Evolutionary conservation across 148 eudicot species (phyloP), one percentile per base, ranked within the genome.

Genomic region (Polygonum maritimum): DNA sequence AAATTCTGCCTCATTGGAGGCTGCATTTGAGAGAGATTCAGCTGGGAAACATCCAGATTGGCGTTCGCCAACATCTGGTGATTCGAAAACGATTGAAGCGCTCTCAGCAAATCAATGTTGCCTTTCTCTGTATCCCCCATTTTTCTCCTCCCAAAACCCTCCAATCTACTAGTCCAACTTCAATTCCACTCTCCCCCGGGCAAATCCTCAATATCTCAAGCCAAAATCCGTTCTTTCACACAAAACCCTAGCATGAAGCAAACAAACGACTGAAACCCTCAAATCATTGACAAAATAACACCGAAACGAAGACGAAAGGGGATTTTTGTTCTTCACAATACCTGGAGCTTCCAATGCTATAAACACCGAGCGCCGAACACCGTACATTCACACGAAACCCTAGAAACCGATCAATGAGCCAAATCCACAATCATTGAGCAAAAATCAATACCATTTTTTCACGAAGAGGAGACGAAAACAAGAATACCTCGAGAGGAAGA

Each of bases 31-130:
- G 91, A 82, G 39, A 84, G 70, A 57, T 78, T 90, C 36, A 83
- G 83, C 75, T 94, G 97, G 48, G 98, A 90, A 12, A 89, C 85
- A 76, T 90, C 97, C 4, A 90, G 80, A 76, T 88, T 90, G 45
- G 86, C 88, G 65, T 73, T 76, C 9, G 84, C 38, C 51, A 81
- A 35, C 18, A 79, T 62, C 48, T 76, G 84, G 38, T 86, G 90
- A 71, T 80, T 87, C 11, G 83, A 78, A 22, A 84, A 71, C 72
- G 39, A 26, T 78, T 71, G 80, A 9, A 72, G 33, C 6, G 45
- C 38, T 41, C 74, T 75, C 44, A 72, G 74, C 60, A 78, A 72
- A 60, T 78, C 79, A 44, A 77, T 69, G 39, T 71, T 73, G n/a
- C 80, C 71, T 44, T 35, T 78, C 62, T 78, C 80, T 57, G 76